Evolutionary conservation across 2,329 filamentous ascomycete species (phyloP), one percentile per base, ranked within the genome.

Genomic region (Fusarium gaditjirri): DNA sequence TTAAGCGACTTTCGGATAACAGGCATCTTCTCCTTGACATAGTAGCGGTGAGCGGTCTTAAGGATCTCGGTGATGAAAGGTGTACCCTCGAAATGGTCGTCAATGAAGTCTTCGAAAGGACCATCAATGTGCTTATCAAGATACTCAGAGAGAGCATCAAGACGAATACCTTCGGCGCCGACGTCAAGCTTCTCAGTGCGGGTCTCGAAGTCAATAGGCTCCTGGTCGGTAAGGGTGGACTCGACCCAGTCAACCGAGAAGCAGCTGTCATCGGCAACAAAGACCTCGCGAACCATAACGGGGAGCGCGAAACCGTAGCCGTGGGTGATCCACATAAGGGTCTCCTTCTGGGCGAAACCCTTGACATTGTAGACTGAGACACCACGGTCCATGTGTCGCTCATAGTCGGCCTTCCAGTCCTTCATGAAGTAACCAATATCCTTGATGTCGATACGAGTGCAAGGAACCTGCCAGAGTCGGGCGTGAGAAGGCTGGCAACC

Each of bases 341-440:
- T 88, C 81, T 92, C 90, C 81, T 90, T 91, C 70, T 87, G 85
- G 19, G 89, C 84, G 72, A 92, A 92, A 55, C 95, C 95, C 86
- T 97, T 97, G 85, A 98, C 96, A 79, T 98, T 98, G 83, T 93
- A 95, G 53, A 97, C 92, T 4, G 94, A 97, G 80, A 98, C 94
- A 61, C 93, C 94, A 64, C 93, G 90, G 71, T 90, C 93, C 75
- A 96, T 89, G 80, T 98, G 95, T 76, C 94, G 92, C 84, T 97
- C 94, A 78, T 96, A 97, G 81, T 98, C 95, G 47, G 94, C 95
- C 84, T 95, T 97, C 95, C 95, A 98, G 83, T 98, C 95, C 87
- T 98, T 98, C 93, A 98, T 96, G 86, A 98, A 98, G 83, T 97
- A 97, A 46, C 91, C 93, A 78, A 98, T 97, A 78, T 98, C 95